Evolutionary conservation across 371 early-diverging fungal species (phyloP).

Genomic region (Mortierella sp.): DNA sequence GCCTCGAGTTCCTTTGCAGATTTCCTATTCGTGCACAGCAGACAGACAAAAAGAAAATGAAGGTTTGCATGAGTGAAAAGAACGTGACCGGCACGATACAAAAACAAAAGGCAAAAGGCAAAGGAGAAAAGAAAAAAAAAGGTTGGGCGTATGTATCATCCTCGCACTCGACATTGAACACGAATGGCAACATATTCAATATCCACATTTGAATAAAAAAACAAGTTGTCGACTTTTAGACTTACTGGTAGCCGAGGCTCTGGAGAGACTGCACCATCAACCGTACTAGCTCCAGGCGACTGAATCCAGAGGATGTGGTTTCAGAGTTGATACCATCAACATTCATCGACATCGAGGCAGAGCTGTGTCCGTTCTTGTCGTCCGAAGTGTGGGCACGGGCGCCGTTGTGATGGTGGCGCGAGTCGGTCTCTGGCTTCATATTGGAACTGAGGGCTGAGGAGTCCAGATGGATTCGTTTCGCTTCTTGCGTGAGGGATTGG

Average conservation of each 20-base stretch:
- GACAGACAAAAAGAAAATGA: not conserved
- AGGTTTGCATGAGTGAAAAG: not conserved
- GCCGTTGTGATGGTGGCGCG: constrained; percentile 20
- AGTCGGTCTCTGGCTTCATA: constrained; percentile 39
- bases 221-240: constrained; percentile 7
- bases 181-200: not conserved
- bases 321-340: constrained; percentile 22
- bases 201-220: not conserved
- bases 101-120: not conserved
- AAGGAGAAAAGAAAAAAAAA: too few relatives aligned
- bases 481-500: constrained; percentile 2
- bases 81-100: not conserved
- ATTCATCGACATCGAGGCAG: constrained; percentile 16
- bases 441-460: not conserved
- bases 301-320: constrained; percentile 43
- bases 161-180: too few relatives aligned
- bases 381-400: constrained; percentile 14
- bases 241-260: constrained; percentile 87
- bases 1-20: constrained; percentile 38
- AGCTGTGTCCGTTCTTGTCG: constrained; percentile 14
- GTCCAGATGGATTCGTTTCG: constrained; percentile 25
- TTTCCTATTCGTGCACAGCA: too few relatives aligned
- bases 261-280: constrained; percentile 87
- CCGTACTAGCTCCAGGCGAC: constrained; percentile 79
- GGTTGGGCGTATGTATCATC: too few relatives aligned